Evolutionary conservation across 208 protist genomes (phyloP), one percentile per base, ranked within the genome.

Genomic region (Histomonas meleagridis): DNA sequence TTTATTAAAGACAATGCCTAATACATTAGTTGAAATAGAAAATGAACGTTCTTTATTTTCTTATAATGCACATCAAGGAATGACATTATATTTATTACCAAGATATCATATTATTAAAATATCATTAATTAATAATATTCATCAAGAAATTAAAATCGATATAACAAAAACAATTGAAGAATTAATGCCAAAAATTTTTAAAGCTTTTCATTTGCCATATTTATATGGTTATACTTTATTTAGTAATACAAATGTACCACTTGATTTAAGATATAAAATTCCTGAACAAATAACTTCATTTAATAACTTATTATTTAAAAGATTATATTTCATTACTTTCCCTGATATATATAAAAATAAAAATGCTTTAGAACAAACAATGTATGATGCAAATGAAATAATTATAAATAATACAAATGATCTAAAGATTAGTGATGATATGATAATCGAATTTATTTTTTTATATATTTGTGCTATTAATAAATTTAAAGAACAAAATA

Each of bases 121-220:
- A 23, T 43, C 14, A 72, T 28, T 72, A 35, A n/a, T 72, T 43
- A 32, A 72, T 72, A 32, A 32, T 23, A 43, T 32, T 18, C 10
- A 43, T 12, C n/a, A 72, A 18, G 40, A 72, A 72, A 72, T 43
- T 5, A 43, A 10, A 43, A 40, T 72, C 18, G 65, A 72, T 72
- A 72, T 72, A 43, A 72, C 65, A 40, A 72, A 72, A 72, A 72
- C 65, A 35, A n/a, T 72, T 43, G 65, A 72, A 72, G 65, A 72
- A 72, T 28, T 72, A 10, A 40, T 2, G 32, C 65, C 65, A 72
- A 32, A 72, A 72, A 32, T 72, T 10, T 72, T 72, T 16, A 35
- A 72, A 43, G 32, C 32, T 18, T 35, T 72, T 2, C 10, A 43
- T 72, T 32, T 43, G 40, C 65, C 14, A 4, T 1, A 26, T 43